phyloP scores from a whole-genome alignment of 73 alveolate genomes.

The Effrenium voratum region DNA sequence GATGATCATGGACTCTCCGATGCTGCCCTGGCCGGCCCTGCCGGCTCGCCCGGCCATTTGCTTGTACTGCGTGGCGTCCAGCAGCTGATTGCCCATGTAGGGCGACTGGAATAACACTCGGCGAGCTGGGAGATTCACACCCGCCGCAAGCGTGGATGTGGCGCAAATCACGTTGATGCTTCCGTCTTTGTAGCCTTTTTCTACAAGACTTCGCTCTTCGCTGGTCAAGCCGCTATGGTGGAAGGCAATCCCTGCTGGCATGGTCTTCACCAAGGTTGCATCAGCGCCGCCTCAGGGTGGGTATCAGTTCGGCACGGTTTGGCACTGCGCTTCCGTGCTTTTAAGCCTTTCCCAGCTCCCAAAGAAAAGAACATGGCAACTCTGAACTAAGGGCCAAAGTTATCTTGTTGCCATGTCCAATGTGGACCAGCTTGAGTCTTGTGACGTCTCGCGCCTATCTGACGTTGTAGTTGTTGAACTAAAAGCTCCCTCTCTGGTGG shows the following conservation, averaged over 20 bases:
- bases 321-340: too few relatives aligned
- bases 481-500: slow-evolving; percentile 10
- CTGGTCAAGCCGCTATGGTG: slow-evolving; percentile 96
- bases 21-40: slow-evolving; percentile 95
- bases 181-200: slow-evolving; percentile 90
- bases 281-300: slow-evolving; percentile 43
- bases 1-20: slow-evolving; percentile 46
- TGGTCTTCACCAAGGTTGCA: slow-evolving; percentile 94
- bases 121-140: slow-evolving; percentile 96
- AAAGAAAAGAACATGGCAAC: too few relatives aligned
- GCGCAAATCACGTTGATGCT: slow-evolving; percentile 87
- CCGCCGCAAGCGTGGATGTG: slow-evolving; percentile 97
- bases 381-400: too few relatives aligned
- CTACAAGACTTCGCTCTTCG: slow-evolving; percentile 96
- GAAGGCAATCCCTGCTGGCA: slow-evolving; percentile 96
- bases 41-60: slow-evolving; percentile 98
- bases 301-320: too few relatives aligned
- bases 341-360: too few relatives aligned
- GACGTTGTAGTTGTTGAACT: slow-evolving; percentile 27
- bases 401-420: too few relatives aligned
- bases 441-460: neutral
- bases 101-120: slow-evolving; percentile 95
- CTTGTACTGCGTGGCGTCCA: slow-evolving; percentile 95
- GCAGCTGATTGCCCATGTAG: slow-evolving; percentile 94
- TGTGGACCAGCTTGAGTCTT: too few relatives aligned